phyloP scores from a whole-genome alignment of 139 green algal species.

The Picochlorum costavermella region DNA sequence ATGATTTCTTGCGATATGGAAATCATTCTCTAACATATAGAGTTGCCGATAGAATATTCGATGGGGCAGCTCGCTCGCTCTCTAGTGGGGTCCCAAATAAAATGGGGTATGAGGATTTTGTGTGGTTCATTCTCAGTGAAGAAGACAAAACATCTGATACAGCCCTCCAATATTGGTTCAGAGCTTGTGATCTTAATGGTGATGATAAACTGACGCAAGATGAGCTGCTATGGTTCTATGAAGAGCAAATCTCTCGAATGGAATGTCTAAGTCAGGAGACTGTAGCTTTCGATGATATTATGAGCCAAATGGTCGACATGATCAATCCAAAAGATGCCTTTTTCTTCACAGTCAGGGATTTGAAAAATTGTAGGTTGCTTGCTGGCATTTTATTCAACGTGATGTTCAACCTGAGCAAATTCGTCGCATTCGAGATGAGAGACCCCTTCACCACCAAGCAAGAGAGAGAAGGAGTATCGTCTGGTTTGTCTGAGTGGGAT shows the following conservation, averaged over 20 bases:
- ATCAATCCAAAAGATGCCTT: conserved; percentile 52
- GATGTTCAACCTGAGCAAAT: conserved; percentile 99
- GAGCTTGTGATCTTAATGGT: conserved; percentile 82
- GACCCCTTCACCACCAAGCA: conserved; percentile 77
- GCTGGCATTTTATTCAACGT: conserved; percentile 92
- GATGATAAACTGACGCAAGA: conserved; percentile 71
- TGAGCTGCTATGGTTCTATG: conserved; percentile 96
- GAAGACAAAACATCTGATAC: conserved; percentile 95
- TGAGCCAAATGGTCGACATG: conserved; percentile 98
- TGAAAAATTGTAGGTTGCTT: conserved; percentile 61
- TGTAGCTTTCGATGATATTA: conserved; percentile 29
- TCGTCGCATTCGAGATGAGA: conserved; percentile 93
- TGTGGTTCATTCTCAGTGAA: conserved; percentile 98
- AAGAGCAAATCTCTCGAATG: conserved; percentile 97
- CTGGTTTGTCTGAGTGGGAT: conserved; percentile 65
- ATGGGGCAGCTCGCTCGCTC: conserved; percentile 65
- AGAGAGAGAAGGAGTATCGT: conserved; percentile 56
- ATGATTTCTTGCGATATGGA: conserved; percentile 91
- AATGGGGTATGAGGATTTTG: conserved; percentile 99
- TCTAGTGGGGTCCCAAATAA: conserved; percentile 47
- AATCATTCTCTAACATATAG: conserved; percentile 90
- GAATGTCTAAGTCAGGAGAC: conserved; percentile 80
- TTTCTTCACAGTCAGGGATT: conserved; percentile 69
- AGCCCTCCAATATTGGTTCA: conserved; percentile 95
- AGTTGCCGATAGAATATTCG: conserved; percentile 92